phyloP scores from a whole-genome alignment of 2,329 filamentous ascomycete genomes.

The Fusarium scirpi region DNA sequence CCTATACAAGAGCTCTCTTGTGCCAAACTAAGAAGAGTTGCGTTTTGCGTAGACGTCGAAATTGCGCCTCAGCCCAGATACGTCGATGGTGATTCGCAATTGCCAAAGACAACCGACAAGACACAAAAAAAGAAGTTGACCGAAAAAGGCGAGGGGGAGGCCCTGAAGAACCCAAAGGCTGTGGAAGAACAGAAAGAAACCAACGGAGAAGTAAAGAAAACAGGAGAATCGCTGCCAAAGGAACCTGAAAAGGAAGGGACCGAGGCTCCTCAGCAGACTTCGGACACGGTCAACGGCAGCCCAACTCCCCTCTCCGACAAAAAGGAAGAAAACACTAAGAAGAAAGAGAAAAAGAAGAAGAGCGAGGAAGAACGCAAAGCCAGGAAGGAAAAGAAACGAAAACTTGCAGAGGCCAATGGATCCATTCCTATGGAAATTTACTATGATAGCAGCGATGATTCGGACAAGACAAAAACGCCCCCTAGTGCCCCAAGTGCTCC shows the following conservation, averaged over 20 bases:
- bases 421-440: conserved; percentile 86
- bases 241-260: conserved; percentile 55
- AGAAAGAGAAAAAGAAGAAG: conserved; percentile 96
- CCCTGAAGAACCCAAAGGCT: conserved; percentile 74
- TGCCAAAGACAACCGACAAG: conserved; percentile 58
- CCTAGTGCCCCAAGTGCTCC: not conserved
- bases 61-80: conserved; percentile 90
- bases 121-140: conserved; percentile 71
- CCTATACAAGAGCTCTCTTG: conserved; percentile 82
- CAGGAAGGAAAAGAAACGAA: conserved; percentile 87
- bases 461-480: conserved; percentile 46
- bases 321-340: conserved; percentile 68
- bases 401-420: conserved; percentile 88
- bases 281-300: conserved; percentile 43
- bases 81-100: conserved; percentile 66
- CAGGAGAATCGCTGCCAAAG: conserved; percentile 55
- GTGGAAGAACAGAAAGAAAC: conserved; percentile 63
- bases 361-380: conserved; percentile 94
- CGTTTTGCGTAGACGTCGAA: conserved; percentile 97
- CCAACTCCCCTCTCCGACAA: conserved; percentile 39
- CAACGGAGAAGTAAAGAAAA: conserved; percentile 55
- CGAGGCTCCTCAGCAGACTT: conserved; percentile 42
- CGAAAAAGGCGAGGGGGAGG: conserved; percentile 80
- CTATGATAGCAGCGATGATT: conserved; percentile 75
- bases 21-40: conserved; percentile 85